Percentiles rank a stretch among this genome's conserved stretches.
Conservation (phyloP, 495 filamentous ascomycete genomes). For the Podospora australis region DNA sequence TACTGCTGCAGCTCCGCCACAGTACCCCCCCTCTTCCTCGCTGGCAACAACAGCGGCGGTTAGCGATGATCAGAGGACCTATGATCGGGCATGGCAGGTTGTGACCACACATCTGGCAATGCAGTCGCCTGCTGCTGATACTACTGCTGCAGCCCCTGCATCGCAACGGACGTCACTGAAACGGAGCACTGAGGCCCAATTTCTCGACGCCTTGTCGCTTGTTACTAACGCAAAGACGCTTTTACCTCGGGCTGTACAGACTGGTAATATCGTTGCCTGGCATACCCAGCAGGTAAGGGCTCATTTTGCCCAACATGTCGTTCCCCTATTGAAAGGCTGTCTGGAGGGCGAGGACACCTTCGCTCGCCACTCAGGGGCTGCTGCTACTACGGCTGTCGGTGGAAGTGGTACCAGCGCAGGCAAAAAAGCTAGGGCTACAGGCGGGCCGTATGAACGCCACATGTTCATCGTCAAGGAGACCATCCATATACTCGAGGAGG, state of each 20-base stretch:
- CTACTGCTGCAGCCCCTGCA: slow-evolving; percentile 23
- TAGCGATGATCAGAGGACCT: slow-evolving; percentile 48
- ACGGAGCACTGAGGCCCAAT: slow-evolving; percentile 22
- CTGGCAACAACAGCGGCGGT: slow-evolving; percentile 15
- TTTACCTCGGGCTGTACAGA: slow-evolving; percentile 39
- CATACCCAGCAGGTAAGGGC: slow-evolving; percentile 44
- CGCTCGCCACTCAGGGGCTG: slow-evolving; percentile 8
- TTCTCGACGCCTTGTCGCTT: slow-evolving; percentile 38
- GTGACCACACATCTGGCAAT: slow-evolving; percentile 58
- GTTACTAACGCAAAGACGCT: slow-evolving; percentile 32
- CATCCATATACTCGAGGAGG: slow-evolving; percentile 44
- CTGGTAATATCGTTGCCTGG: slow-evolving; percentile 46
- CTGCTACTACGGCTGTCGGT: not conserved
- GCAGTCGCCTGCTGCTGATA: slow-evolving; percentile 34
- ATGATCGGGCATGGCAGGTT: slow-evolving; percentile 63
- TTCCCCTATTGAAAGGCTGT: slow-evolving; percentile 39
- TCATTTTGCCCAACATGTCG: slow-evolving; percentile 46
- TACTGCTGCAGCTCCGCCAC: slow-evolving; percentile 9
- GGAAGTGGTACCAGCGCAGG: not conserved
- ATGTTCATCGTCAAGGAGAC: slow-evolving; percentile 38
- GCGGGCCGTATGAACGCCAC: slow-evolving; percentile 26
- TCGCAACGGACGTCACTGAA: slow-evolving; percentile 14
- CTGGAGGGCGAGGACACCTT: slow-evolving; percentile 16
- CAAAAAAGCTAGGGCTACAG: not conserved
- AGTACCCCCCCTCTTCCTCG: slow-evolving; percentile 19